A percentile compares a stretch with the other conserved stretches of the same genome.
Conservation (phyloP, 1,139 yeast genomes). For the Blastobotrys illinoisensis region DNA sequence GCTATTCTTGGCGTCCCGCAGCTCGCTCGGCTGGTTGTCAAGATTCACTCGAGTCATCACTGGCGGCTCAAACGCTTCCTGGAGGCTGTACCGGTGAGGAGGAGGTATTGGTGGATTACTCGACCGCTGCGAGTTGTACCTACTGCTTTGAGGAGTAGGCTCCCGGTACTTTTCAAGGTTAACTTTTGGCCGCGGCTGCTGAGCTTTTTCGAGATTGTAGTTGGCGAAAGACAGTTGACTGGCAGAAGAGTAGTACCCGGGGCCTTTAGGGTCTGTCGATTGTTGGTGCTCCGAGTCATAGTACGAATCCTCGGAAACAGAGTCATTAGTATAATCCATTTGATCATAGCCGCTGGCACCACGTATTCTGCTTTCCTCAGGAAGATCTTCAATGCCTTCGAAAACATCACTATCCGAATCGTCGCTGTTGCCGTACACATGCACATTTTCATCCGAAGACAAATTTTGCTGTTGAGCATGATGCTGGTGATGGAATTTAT, state of each 20-base stretch:
- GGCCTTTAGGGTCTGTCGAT: background rate
- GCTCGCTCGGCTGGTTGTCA: constrained; percentile 11
- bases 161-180: background rate
- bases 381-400: constrained; percentile 28
- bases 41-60: background rate
- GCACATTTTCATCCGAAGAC: background rate
- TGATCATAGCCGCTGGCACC: background rate
- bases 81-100: background rate
- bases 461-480: background rate
- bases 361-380: constrained; percentile 9
- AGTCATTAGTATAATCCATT: background rate
- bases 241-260: background rate
- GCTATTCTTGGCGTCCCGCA: constrained; percentile 1
- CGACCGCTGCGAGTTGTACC: background rate
- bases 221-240: background rate
- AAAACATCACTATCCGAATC: constrained; percentile 21
- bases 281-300: background rate
- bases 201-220: background rate
- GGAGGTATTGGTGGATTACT: background rate
- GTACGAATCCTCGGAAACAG: background rate
- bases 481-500: background rate
- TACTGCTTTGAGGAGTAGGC: background rate
- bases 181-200: background rate
- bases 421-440: background rate
- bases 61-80: background rate